Evolutionary conservation across 768 basidiomycete species (phyloP).

Genomic region (Chlorophyllum brunneum): DNA sequence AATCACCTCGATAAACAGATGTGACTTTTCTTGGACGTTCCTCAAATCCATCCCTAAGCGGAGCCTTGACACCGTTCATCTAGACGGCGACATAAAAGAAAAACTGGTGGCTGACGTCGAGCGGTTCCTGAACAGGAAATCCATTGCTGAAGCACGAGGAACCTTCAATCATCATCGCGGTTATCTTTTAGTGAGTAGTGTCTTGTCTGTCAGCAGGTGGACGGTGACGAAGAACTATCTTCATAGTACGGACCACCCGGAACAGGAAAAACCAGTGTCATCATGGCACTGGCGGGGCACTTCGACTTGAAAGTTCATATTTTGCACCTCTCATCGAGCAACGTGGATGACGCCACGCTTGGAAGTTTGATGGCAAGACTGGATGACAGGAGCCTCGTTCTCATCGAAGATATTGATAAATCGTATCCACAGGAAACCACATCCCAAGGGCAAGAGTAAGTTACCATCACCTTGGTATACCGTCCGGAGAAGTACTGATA

Average conservation of each 20-base stretch:
- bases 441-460: constrained; percentile 22
- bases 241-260: constrained; percentile 62
- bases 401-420: constrained; percentile 70
- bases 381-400: constrained; percentile 53
- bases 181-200: constrained; percentile 42
- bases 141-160: constrained; percentile 62
- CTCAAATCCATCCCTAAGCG: not conserved
- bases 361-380: constrained; percentile 48
- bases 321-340: constrained; percentile 51
- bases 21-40: not conserved
- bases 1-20: not conserved
- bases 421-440: not conserved
- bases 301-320: constrained; percentile 65
- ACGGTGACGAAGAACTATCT: not conserved
- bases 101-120: constrained; percentile 53
- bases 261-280: constrained; percentile 68
- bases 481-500: not conserved
- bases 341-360: constrained; percentile 54
- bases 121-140: constrained; percentile 54
- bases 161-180: constrained; percentile 71
- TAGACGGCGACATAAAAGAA: constrained; percentile 56
- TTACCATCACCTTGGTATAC: no score
- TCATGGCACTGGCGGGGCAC: constrained; percentile 68
- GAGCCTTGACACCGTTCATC: constrained; percentile 46
- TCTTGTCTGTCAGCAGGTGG: not conserved